Base-by-base conservation (phyloP, 192 early-diverging fungal genomes). In the Backusella liffmaniae region DNA sequence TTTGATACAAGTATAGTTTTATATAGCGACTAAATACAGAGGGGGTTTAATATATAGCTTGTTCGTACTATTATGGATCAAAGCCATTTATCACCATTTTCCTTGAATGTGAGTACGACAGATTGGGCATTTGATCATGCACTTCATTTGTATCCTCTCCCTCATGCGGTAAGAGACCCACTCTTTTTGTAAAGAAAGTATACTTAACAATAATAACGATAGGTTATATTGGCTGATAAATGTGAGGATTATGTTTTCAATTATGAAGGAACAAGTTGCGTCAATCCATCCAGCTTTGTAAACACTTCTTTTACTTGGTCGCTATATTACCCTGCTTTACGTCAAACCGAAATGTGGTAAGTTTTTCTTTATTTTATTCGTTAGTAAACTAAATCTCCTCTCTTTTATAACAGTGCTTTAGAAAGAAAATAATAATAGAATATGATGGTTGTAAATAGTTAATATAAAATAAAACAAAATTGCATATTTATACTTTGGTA, bases 111-210 rank as follows among this genome's bases (percentile, higher is more conserved):
- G n/a, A 87, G 92, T 18, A 95, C 95, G 3, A 82, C 93, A 10
- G 91, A 91, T 76, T 95, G 94, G 90, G 89, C 89, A 0, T 90
- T 92, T 81, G 94, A 95, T 78, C 91, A 96, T 76, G 90, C 95
- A 3, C 82, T 98, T 70, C 83, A 93, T 72, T 73, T 98, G 51
- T 98, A 97, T 79, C 97, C 97, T 0, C 83, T 90, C 4, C 97
- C 97, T 5, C 92, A 97, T 70, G 83, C 93, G 76, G 92, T 95
- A 86, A 80, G 85, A 49, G 46, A 49, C 4, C 3, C 42, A 0
- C 15, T 5, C 4, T 12, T 39, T 39, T 10, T 10, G 37, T 39
- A 39, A 39, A 39, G 37, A 39, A 12, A 39, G 4, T 18, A 44
- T 44, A 15, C 29, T 67, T n/a, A 51, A 21, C 21, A 32, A 34